phyloP scores from a whole-genome alignment of 768 basidiomycete genomes.

The Suillus paluster region DNA sequence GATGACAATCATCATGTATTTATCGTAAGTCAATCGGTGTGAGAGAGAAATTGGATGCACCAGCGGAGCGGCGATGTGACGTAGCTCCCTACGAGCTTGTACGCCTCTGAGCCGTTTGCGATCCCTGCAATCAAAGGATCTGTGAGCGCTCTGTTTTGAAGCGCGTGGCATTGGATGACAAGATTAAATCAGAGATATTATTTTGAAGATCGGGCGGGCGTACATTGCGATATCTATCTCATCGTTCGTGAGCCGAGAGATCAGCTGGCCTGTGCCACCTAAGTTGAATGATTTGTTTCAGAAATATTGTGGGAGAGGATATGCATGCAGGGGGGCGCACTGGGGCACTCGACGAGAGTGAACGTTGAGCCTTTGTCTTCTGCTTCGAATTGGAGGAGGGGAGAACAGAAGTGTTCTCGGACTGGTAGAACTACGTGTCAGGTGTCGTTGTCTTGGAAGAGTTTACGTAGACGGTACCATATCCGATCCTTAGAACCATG shows the following conservation, averaged over 20 bases:
- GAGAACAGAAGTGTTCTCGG: conserved; percentile 90
- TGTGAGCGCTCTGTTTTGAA: conserved; percentile 71
- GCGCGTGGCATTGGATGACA: conserved; percentile 10
- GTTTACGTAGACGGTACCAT: conserved; percentile 22
- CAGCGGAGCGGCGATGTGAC: conserved; percentile 90
- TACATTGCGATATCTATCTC: conserved; percentile 87
- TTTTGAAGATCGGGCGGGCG: not conserved
- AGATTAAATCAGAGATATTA: conserved; percentile 6
- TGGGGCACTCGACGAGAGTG: conserved; percentile 87
- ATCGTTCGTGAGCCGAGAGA: conserved; percentile 70
- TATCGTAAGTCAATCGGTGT: conserved; percentile 1
- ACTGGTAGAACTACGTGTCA: conserved; percentile 43
- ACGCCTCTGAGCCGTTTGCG: conserved; percentile 84
- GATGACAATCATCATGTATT: not conserved
- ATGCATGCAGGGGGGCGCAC: conserved; percentile 41
- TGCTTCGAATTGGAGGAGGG: conserved; percentile 83
- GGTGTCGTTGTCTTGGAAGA: not conserved
- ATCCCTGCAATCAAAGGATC: conserved; percentile 92
- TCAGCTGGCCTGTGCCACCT: conserved; percentile 90
- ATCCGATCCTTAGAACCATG: conserved; percentile 38
- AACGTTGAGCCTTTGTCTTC: conserved; percentile 74
- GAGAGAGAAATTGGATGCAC: conserved; percentile 41
- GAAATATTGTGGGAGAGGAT: conserved; percentile 3
- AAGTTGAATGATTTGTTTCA: conserved; percentile 15
- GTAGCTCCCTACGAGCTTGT: conserved; percentile 92